These are phyloP conservation scores for Cenococcum geophilum DNA, from an alignment of 495 filamentous ascomycete species.

Conservation along the genomic window DNA sequence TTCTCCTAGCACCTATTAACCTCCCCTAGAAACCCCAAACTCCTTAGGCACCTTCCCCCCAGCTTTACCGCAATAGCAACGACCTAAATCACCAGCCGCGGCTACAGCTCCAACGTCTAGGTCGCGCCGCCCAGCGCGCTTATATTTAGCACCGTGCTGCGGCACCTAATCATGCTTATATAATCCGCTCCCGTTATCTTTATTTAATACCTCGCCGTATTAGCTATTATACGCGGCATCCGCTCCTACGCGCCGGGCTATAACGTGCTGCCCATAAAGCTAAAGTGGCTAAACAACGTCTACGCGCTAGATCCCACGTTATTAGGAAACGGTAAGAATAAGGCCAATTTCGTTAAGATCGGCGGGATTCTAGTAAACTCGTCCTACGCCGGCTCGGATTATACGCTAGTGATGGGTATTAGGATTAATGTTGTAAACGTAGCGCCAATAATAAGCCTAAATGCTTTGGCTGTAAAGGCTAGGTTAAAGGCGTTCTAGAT, in stretches of 20 bases:
- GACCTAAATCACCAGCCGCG: slow-evolving; percentile 82
- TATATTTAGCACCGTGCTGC: slow-evolving; percentile 79
- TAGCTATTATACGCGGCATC: slow-evolving; percentile 82
- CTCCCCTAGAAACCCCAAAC: slow-evolving; percentile 58
- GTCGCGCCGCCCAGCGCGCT: slow-evolving; percentile 81
- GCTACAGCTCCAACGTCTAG: slow-evolving; percentile 91
- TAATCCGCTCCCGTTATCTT: slow-evolving; percentile 80
- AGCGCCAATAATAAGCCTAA: slow-evolving; percentile 80
- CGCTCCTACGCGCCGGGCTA: slow-evolving; percentile 74
- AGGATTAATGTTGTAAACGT: slow-evolving; percentile 84
- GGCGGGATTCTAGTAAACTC: slow-evolving; percentile 92
- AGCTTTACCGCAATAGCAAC: slow-evolving; percentile 91
- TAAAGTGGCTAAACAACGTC: slow-evolving; percentile 99
- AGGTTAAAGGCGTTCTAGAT: slow-evolving; percentile 53
- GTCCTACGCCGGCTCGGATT: slow-evolving; percentile 66
- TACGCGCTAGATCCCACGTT: slow-evolving; percentile 63
- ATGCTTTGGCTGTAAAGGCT: slow-evolving; percentile 49
- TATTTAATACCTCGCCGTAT: slow-evolving; percentile 84
- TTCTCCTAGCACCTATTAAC: slow-evolving; percentile 24
- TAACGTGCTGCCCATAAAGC: slow-evolving; percentile 64
- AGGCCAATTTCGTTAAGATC: slow-evolving; percentile 68
- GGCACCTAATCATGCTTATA: slow-evolving; percentile 66
- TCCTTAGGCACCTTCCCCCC: slow-evolving; percentile 68
- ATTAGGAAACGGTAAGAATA: slow-evolving; percentile 37
- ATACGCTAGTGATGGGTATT: slow-evolving; percentile 82